These are phyloP conservation scores for Colletotrichum gigasporum DNA, from an alignment of 2,329 filamentous ascomycete genomes.

Conservation along the genomic window DNA sequence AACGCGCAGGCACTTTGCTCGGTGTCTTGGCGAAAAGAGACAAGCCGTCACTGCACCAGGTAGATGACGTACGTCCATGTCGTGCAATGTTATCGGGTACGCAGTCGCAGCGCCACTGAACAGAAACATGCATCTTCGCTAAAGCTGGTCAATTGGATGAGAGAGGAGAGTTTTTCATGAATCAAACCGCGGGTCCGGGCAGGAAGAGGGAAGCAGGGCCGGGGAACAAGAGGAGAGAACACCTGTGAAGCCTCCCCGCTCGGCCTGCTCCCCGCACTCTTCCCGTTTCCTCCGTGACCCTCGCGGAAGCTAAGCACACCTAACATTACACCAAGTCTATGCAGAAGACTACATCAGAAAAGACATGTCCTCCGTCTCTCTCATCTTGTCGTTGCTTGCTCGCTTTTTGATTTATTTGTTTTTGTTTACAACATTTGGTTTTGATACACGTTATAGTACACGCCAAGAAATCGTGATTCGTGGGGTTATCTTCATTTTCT, in stretches of 20 bases:
- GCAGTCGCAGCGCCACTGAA: no score
- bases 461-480: constrained; percentile 31
- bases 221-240: background rate
- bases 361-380: background rate
- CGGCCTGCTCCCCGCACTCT: no score
- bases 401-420: background rate
- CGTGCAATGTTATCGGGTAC: background rate
- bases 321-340: constrained; percentile 6
- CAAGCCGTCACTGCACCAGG: constrained; percentile 2
- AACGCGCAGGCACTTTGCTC: background rate
- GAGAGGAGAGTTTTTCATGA: constrained; percentile 19
- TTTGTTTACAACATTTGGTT: constrained; percentile 35
- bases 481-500: constrained; percentile 38
- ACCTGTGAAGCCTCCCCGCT: no score
- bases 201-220: background rate
- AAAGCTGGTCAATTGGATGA: no score
- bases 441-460: constrained; percentile 43
- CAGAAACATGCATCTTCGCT: no score
- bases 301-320: background rate
- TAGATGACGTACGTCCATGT: constrained; percentile 14
- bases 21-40: constrained; percentile 29
- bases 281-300: background rate
- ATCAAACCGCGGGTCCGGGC: constrained; percentile 2
- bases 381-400: background rate
- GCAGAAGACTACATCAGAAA: background rate